These are phyloP conservation scores for Wallemia hederae DNA, from an alignment of 1,284 basidiomycete species.

Conservation along the genomic window DNA sequence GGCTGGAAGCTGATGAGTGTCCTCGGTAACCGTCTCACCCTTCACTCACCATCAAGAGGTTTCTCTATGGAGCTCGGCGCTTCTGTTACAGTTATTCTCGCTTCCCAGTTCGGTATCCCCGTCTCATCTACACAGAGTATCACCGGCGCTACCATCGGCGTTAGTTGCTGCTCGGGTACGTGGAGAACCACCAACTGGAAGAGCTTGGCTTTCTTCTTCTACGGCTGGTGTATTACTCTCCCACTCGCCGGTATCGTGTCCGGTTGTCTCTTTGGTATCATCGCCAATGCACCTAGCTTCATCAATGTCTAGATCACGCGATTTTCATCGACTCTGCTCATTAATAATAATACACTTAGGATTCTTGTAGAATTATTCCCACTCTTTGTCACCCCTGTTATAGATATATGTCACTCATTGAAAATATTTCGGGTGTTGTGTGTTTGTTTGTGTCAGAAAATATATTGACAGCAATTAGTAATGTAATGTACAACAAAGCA, in stretches of 20 bases:
- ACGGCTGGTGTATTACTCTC: constrained; percentile 17
- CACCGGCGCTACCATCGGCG: constrained; percentile 20
- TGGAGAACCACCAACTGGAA: constrained; percentile 17
- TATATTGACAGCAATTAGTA: no score
- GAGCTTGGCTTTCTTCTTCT: constrained; percentile 12
- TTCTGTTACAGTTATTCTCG: constrained; percentile 20
- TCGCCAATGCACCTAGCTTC: constrained; percentile 18
- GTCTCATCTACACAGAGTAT: constrained; percentile 21
- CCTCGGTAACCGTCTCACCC: constrained; percentile 21
- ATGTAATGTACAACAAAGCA: no score
- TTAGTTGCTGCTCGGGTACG: constrained; percentile 18
- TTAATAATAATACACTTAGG: no score
- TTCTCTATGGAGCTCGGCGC: constrained; percentile 23
- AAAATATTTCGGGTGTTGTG: no score
- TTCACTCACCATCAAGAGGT: constrained; percentile 21
- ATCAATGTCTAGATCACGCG: background rate
- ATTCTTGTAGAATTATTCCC: background rate
- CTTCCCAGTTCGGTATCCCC: constrained; percentile 18
- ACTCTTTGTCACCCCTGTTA: no score
- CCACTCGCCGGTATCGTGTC: constrained; percentile 17
- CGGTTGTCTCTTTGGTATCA: constrained; percentile 17
- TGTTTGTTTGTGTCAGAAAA: no score
- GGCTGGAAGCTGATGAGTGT: constrained; percentile 16
- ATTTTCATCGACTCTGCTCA: background rate
- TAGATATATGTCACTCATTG: background rate